These are phyloP conservation scores for Galium porrigens DNA, from an alignment of 305 asterid genomes.

Conservation along the genomic window DNA sequence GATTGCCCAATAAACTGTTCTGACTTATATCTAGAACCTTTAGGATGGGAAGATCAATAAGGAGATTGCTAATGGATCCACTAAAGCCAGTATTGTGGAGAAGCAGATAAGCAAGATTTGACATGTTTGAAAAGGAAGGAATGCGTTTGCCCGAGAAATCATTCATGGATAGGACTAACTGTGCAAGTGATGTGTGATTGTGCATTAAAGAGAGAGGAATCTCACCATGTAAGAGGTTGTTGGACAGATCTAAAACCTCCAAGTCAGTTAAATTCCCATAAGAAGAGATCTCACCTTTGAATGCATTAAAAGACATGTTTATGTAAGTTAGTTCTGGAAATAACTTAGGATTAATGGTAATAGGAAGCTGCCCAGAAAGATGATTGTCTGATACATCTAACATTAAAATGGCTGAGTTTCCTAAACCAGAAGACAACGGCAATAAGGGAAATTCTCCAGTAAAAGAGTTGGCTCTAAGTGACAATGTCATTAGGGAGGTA, in stretches of 20 bases:
- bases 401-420: slow-evolving; percentile 11
- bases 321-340: neutral
- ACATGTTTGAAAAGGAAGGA: slow-evolving; percentile 15
- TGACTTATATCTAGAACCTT: slow-evolving; percentile 14
- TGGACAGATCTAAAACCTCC: slow-evolving; percentile 16
- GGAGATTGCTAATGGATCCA: slow-evolving; percentile 8
- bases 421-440: slow-evolving; percentile 9
- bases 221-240: slow-evolving; percentile 16
- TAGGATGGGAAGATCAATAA: slow-evolving; percentile 16
- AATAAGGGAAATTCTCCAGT: slow-evolving; percentile 11
- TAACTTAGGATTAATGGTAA: neutral
- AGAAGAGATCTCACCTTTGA: slow-evolving; percentile 11
- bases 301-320: slow-evolving; percentile 2
- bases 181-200: slow-evolving; percentile 15
- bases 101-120: slow-evolving; percentile 17
- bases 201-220: slow-evolving; percentile 9
- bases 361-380: slow-evolving; percentile 3
- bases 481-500: slow-evolving; percentile 9
- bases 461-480: slow-evolving; percentile 13
- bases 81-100: slow-evolving; percentile 17
- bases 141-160: slow-evolving; percentile 10
- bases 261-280: slow-evolving; percentile 11
- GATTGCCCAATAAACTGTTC: slow-evolving; percentile 10
- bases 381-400: slow-evolving; percentile 8
- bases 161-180: slow-evolving; percentile 11